Evolutionary conservation across 2,329 filamentous ascomycete genomes (phyloP).

Genomic region (Juglanconis sp.): DNA sequence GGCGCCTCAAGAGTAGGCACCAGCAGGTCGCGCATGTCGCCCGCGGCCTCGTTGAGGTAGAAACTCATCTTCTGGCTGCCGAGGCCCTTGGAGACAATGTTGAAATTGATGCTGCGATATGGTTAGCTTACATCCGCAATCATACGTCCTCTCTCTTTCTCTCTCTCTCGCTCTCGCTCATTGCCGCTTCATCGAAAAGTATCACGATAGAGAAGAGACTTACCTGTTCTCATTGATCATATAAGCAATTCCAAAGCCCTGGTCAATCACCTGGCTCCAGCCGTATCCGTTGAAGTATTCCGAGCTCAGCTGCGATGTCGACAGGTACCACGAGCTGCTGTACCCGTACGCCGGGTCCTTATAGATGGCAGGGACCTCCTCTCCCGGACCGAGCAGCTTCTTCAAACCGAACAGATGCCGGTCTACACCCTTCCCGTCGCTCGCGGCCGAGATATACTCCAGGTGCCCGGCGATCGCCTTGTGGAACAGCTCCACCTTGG

Average conservation of each 20-base stretch:
- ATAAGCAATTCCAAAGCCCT: conserved; percentile 95
- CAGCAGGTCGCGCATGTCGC: conserved; percentile 84
- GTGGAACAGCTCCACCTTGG: conserved; percentile 73
- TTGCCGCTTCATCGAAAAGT: no score
- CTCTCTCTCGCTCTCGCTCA: neutral
- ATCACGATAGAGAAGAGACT: conserved; percentile 23
- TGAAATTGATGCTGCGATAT: conserved; percentile 80
- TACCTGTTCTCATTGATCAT: conserved; percentile 99
- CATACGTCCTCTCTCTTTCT: conserved; percentile 11
- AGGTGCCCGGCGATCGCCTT: conserved; percentile 78
- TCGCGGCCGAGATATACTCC: conserved; percentile 86
- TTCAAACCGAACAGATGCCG: conserved; percentile 96
- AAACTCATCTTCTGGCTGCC: conserved; percentile 92
- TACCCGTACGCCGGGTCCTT: conserved; percentile 83
- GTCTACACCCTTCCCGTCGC: conserved; percentile 90
- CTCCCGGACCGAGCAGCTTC: conserved; percentile 76
- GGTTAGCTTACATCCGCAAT: neutral
- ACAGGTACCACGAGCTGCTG: conserved; percentile 84
- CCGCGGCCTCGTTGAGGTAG: conserved; percentile 90
- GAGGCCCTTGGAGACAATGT: conserved; percentile 90
- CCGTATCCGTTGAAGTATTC: conserved; percentile 99
- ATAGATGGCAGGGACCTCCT: conserved; percentile 80
- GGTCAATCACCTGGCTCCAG: conserved; percentile 96
- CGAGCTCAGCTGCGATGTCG: conserved; percentile 82
- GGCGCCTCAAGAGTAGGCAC: conserved; percentile 72